Percentiles rank a stretch among this genome's conserved stretches.
These are phyloP conservation scores for Gnaphalium uliginosum DNA, from an alignment of 129 eudicot species.

Conservation along the genomic window DNA sequence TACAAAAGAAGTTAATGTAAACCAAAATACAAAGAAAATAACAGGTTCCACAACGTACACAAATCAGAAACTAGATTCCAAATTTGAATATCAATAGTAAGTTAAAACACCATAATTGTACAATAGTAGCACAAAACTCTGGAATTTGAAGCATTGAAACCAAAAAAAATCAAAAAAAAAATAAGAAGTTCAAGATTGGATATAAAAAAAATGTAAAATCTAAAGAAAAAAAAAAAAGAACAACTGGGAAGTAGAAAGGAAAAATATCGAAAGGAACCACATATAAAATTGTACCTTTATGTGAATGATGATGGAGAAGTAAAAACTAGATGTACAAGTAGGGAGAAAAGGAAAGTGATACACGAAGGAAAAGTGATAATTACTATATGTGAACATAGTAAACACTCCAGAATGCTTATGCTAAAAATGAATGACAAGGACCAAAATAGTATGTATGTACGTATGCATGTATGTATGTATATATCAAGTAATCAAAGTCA, in stretches of 20 bases:
- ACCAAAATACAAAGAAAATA: neutral
- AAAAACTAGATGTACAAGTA: neutral
- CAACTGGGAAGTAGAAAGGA: neutral
- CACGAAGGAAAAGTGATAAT: neutral
- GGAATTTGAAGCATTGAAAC: neutral
- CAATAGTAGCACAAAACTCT: neutral
- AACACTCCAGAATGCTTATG: neutral
- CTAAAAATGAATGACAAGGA: neutral
- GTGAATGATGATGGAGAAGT: neutral
- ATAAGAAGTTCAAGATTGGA: no score
- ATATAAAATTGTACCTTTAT: neutral
- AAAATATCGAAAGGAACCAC: neutral
- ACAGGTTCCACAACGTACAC: constrained; percentile 3
- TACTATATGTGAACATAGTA: neutral
- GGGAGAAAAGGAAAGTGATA: neutral
- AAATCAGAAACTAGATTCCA: neutral
- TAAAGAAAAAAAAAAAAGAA: neutral
- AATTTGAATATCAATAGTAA: neutral
- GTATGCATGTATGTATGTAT: no score
- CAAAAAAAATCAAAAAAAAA: neutral
- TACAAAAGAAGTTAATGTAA: neutral
- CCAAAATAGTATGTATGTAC: neutral
- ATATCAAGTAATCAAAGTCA: neutral
- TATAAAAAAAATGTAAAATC: no score
- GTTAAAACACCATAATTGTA: neutral